A percentile compares a stretch with the other conserved stretches of the same genome.
phyloP scores from a whole-genome alignment of 108 stramenopile genomes.

The Parmales sp. region DNA sequence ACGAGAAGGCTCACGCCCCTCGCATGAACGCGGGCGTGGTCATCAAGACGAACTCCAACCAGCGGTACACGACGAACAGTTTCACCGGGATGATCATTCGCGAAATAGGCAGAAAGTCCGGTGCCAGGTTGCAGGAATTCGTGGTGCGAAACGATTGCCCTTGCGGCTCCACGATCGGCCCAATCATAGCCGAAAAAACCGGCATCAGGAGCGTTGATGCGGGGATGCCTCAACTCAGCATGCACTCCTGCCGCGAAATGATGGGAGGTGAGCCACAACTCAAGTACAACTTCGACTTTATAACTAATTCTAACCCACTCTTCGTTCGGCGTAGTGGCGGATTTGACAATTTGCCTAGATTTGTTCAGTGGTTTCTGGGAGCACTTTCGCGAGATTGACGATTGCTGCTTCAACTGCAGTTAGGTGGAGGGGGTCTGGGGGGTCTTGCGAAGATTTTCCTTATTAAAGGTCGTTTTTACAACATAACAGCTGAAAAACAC shows the following conservation, averaged over 20 bases:
- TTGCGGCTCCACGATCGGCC: slow-evolving; percentile 88
- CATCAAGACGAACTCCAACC: slow-evolving; percentile 86
- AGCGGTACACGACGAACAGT: slow-evolving; percentile 66
- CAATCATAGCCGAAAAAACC: slow-evolving; percentile 62
- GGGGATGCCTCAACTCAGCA: slow-evolving; percentile 87
- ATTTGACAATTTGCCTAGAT: not conserved
- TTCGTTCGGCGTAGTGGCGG: too few relatives aligned
- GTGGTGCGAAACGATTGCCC: slow-evolving; percentile 78
- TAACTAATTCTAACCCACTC: too few relatives aligned
- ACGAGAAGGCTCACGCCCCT: slow-evolving; percentile 75
- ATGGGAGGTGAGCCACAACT: slow-evolving; percentile 14
- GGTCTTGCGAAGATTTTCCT: too few relatives aligned
- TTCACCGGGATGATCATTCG: slow-evolving; percentile 77
- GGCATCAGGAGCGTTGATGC: slow-evolving; percentile 85
- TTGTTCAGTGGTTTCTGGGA: slow-evolving; percentile 3
- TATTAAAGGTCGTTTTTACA: too few relatives aligned
- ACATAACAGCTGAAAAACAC: not conserved
- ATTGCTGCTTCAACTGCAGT: not conserved
- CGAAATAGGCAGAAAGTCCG: slow-evolving; percentile 57
- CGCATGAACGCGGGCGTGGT: slow-evolving; percentile 78
- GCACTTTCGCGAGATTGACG: not conserved
- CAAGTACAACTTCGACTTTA: too few relatives aligned
- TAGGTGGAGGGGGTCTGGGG: not conserved
- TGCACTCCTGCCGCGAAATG: slow-evolving; percentile 40
- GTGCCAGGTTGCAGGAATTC: slow-evolving; percentile 54